A percentile compares a stretch with the other conserved stretches of the same genome.
These are phyloP conservation scores for Agroathelia rolfsii DNA, from an alignment of 1,284 basidiomycete species.

Conservation along the genomic window DNA sequence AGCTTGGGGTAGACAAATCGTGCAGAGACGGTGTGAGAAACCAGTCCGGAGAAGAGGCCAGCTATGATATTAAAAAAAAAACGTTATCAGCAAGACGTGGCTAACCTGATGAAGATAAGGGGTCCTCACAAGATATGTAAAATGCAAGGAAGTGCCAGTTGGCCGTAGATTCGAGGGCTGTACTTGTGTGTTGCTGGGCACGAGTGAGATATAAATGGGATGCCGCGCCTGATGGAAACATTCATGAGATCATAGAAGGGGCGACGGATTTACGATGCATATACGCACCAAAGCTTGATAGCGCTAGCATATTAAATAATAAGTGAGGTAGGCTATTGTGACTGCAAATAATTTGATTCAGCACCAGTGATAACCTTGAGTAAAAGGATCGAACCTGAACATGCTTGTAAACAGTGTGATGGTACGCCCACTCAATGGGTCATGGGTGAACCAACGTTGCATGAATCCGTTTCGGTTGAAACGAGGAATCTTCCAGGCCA, in stretches of 20 bases:
- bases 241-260: conserved; percentile 1
- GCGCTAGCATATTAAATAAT: conserved; percentile 54
- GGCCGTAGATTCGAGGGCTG: conserved; percentile 50
- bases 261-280: background rate
- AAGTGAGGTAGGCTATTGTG: conserved; percentile 56
- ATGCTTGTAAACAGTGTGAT: conserved; percentile 61
- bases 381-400: conserved; percentile 44
- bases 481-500: conserved; percentile 62
- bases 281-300: conserved; percentile 60
- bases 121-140: conserved; percentile 49
- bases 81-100: background rate
- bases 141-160: conserved; percentile 73
- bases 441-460: conserved; percentile 51
- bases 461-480: conserved; percentile 36
- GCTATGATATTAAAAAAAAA: conserved; percentile 27
- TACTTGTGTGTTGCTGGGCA: conserved; percentile 29
- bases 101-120: conserved; percentile 16
- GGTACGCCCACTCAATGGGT: conserved; percentile 55
- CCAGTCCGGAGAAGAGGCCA: conserved; percentile 58
- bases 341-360: conserved; percentile 24
- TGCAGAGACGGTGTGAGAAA: conserved; percentile 60
- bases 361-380: conserved; percentile 1
- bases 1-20: conserved; percentile 62
- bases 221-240: conserved; percentile 35
- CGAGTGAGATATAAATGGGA: conserved; percentile 41